Conservation (phyloP, 2,329 filamentous ascomycete genomes). For the Penicillium sp. region DNA sequence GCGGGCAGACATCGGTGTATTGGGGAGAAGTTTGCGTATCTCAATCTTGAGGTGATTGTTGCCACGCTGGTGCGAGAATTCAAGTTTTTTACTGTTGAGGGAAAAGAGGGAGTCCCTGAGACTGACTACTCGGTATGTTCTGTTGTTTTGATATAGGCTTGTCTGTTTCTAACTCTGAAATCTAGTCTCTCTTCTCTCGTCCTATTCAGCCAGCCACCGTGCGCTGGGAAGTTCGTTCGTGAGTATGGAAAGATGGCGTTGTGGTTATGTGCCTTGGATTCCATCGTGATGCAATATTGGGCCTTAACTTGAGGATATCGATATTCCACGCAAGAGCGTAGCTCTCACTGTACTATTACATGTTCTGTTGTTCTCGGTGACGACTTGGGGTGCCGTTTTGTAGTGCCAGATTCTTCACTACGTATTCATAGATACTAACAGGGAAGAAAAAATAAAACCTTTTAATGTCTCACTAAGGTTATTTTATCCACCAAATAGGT, state of each 20-base stretch:
- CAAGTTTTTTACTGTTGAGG: constrained; percentile 60
- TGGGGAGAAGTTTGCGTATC: constrained; percentile 74
- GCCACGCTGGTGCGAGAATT: constrained; percentile 64
- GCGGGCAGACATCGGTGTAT: constrained; percentile 74
- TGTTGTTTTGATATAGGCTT: constrained; percentile 20
- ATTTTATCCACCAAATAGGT: too few relatives aligned
- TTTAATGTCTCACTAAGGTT: too few relatives aligned
- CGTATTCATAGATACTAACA: too few relatives aligned
- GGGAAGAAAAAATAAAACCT: too few relatives aligned
- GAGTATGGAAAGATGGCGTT: neutral
- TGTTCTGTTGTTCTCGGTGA: too few relatives aligned
- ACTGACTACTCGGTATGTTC: constrained; percentile 64
- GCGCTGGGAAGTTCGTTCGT: constrained; percentile 21
- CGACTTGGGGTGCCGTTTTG: too few relatives aligned
- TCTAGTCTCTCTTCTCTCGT: constrained; percentile 30
- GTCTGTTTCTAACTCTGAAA: neutral
- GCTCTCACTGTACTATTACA: too few relatives aligned
- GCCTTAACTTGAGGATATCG: neutral
- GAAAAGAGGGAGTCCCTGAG: constrained; percentile 57
- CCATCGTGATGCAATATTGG: neutral
- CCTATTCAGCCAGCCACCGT: constrained; percentile 28
- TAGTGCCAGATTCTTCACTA: too few relatives aligned
- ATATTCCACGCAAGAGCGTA: too few relatives aligned
- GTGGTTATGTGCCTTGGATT: neutral
- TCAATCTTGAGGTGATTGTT: constrained; percentile 68